These are phyloP conservation scores for Leccinum boreale DNA, from an alignment of 768 basidiomycete genomes.

Conservation along the genomic window DNA sequence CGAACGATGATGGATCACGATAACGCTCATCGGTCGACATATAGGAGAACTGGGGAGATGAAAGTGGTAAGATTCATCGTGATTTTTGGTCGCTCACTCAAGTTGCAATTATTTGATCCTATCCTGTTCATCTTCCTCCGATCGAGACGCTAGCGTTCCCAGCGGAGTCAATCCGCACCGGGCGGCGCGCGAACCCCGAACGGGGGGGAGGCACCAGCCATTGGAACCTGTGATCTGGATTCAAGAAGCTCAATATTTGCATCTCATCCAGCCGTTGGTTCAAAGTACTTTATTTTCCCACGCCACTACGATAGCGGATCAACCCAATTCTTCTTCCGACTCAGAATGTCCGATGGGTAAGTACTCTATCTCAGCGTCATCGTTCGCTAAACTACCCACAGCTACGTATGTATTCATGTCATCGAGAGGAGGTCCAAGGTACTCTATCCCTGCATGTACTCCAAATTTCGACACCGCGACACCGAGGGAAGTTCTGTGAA, in stretches of 20 bases:
- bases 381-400: neutral
- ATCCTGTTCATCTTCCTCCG: slow-evolving; percentile 1
- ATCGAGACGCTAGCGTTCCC: slow-evolving; percentile 13
- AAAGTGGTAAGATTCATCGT: neutral
- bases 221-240: neutral
- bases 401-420: neutral
- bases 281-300: neutral
- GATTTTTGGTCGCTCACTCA: slow-evolving; percentile 2
- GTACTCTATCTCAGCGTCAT: neutral
- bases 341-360: neutral
- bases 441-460: neutral
- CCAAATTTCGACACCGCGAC: neutral
- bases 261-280: neutral
- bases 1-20: slow-evolving; percentile 2
- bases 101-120: neutral
- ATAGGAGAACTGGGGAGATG: neutral
- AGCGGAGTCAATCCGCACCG: slow-evolving; percentile 7
- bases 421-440: neutral
- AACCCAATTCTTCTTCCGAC: neutral
- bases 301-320: neutral
- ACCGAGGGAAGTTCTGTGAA: neutral
- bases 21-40: neutral
- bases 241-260: neutral
- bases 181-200: slow-evolving; percentile 3
- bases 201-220: neutral